Evolutionary conservation across 129 eudicot species (phyloP).

Genomic region (Centrapalus pauciflorus): DNA sequence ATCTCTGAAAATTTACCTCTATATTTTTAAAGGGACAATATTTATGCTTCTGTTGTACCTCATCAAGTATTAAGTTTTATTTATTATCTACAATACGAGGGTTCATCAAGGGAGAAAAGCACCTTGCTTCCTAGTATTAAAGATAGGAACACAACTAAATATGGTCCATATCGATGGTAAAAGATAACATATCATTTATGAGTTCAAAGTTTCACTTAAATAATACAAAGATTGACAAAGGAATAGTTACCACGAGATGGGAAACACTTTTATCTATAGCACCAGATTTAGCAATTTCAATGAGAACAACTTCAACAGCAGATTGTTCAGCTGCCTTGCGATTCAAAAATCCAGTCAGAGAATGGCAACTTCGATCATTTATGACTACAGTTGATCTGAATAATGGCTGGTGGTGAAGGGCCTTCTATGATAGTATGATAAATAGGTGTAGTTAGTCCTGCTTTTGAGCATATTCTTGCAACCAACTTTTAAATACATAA

Average conservation of each 20-base stretch:
- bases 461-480: constrained; percentile 95
- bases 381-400: constrained; percentile 80
- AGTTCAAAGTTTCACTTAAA: background rate
- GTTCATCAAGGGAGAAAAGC: background rate
- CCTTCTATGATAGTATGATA: constrained; percentile 91
- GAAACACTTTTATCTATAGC: constrained; percentile 44
- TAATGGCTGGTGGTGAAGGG: constrained; percentile 92
- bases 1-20: background rate
- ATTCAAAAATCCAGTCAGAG: constrained; percentile 77
- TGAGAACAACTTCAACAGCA: constrained; percentile 96
- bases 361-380: constrained; percentile 60
- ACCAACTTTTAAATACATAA: constrained; percentile 91
- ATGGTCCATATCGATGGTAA: no score
- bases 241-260: constrained; percentile 74
- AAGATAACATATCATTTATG: background rate
- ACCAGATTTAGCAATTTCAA: constrained; percentile 58
- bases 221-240: background rate
- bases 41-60: background rate
- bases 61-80: no score
- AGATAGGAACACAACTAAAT: no score
- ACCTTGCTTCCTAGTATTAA: background rate
- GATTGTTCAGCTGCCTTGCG: constrained; percentile 97
- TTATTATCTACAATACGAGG: background rate
- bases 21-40: background rate
- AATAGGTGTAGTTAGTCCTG: constrained; percentile 65